Evolutionary conservation across 2,329 filamentous ascomycete species (phyloP).

Genomic region (Penicillium digitatum): DNA sequence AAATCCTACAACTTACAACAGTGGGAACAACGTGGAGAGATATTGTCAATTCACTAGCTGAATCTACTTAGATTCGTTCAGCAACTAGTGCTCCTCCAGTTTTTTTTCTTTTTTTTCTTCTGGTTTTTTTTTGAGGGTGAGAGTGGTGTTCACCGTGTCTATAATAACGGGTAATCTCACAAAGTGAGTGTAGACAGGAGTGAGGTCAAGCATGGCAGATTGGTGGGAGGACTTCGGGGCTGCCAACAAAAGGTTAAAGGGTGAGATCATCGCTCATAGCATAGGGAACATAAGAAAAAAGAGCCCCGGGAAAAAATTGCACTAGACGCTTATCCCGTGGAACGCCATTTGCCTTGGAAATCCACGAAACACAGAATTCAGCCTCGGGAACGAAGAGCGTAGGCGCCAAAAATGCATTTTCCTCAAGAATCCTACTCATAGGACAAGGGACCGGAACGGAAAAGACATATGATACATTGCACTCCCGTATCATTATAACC

Average conservation of each 20-base stretch:
- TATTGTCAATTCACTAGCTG: conserved; percentile 32
- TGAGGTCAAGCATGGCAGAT: not conserved
- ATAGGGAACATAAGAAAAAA: not conserved
- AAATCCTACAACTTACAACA: not conserved
- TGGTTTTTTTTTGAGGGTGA: conserved; percentile 4
- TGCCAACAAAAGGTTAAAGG: not conserved
- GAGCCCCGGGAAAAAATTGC: not conserved
- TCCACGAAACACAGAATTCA: conserved; percentile 8
- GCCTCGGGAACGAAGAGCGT: conserved; percentile 7
- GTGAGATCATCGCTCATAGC: conserved; percentile 7
- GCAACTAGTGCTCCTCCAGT: conserved; percentile 27
- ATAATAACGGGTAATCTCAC: not conserved
- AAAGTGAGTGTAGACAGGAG: not conserved
- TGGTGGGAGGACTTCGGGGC: not conserved
- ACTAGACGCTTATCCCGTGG: conserved; percentile 1
- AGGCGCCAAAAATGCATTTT: conserved; percentile 18
- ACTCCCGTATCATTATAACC: conserved; percentile 20
- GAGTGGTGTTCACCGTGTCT: not conserved
- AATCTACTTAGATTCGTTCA: conserved; percentile 6
- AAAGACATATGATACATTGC: conserved; percentile 31
- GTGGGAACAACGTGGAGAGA: conserved; percentile 19
- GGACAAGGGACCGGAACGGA: conserved; percentile 3
- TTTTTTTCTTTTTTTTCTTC: conserved; percentile 20
- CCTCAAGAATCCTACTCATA: conserved; percentile 7
- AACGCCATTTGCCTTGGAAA: conserved; percentile 21